phyloP scores from a whole-genome alignment of 805 yeast species.

The Schizosaccharomyces japonicus region DNA sequence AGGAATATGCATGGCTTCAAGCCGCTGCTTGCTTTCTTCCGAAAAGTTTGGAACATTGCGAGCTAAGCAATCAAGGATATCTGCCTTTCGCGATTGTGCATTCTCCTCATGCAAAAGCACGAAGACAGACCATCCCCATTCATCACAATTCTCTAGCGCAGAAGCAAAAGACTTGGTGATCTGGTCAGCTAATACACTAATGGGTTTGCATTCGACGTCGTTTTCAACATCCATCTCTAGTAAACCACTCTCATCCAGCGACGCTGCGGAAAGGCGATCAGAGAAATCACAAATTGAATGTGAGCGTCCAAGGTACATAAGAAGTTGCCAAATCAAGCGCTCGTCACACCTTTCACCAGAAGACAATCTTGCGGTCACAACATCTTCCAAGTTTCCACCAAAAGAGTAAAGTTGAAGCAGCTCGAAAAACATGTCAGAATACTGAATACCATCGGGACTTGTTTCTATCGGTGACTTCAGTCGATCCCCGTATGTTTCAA shows the following conservation, averaged over 20 bases:
- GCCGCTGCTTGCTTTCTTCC: slow-evolving; percentile 5
- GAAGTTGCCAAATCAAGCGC: slow-evolving; percentile 25
- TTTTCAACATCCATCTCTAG: background rate
- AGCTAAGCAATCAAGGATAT: slow-evolving; percentile 17
- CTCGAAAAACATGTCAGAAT: slow-evolving; percentile 7
- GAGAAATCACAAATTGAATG: slow-evolving; percentile 8
- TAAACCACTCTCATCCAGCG: background rate
- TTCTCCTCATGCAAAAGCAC: slow-evolving; percentile 33
- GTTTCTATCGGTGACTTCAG: background rate
- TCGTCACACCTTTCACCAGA: slow-evolving; percentile 9
- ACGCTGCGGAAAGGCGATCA: background rate
- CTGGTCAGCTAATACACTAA: slow-evolving; percentile 16
- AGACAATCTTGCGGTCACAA: background rate
- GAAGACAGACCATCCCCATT: slow-evolving; percentile 37
- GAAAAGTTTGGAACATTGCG: slow-evolving; percentile 9
- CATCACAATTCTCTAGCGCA: slow-evolving; percentile 25
- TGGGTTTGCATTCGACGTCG: background rate
- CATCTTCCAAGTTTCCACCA: background rate
- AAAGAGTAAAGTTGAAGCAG: slow-evolving; percentile 8
- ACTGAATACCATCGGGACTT: background rate
- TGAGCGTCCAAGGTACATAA: slow-evolving; percentile 19
- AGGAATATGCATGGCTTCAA: slow-evolving; percentile 7
- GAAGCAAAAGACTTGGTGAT: slow-evolving; percentile 25
- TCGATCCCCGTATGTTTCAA: background rate
- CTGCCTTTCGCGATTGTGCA: slow-evolving; percentile 23